Conservation (phyloP, 2,329 filamentous ascomycete species). For the Alternaria triticimaculans region DNA sequence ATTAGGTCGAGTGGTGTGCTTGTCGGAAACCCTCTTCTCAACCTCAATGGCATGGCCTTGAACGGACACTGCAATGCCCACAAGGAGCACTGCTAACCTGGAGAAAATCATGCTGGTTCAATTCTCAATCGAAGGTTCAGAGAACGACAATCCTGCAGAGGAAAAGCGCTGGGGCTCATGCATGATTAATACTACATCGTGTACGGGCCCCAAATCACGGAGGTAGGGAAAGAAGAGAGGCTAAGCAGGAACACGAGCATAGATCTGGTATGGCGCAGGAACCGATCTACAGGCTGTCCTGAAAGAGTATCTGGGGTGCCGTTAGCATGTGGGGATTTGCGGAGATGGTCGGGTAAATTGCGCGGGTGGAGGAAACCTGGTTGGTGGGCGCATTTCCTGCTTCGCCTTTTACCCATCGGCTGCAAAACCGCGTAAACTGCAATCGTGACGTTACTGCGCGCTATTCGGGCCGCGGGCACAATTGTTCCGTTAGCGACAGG, state of each 20-base stretch:
- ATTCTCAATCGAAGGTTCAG: neutral
- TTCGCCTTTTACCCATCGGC: slow-evolving; percentile 26
- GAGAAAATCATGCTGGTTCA: slow-evolving; percentile 22
- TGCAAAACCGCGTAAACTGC: slow-evolving; percentile 16
- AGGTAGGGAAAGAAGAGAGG: slow-evolving; percentile 20
- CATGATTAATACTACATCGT: slow-evolving; percentile 23
- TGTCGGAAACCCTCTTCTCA: neutral
- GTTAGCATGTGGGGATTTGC: slow-evolving; percentile 30
- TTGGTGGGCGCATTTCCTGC: slow-evolving; percentile 26
- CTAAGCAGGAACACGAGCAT: slow-evolving; percentile 27
- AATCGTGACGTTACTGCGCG: neutral
- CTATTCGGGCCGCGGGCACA: slow-evolving; percentile 3
- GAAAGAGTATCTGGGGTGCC: slow-evolving; percentile 15
- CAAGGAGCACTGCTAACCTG: slow-evolving; percentile 18
- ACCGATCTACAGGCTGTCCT: slow-evolving; percentile 24
- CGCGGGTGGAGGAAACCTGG: slow-evolving; percentile 28
- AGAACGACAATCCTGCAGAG: neutral
- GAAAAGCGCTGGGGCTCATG: neutral
- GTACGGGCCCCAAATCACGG: slow-evolving; percentile 23
- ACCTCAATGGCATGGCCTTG: slow-evolving; percentile 13
- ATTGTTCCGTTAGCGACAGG: slow-evolving; percentile 7
- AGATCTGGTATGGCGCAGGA: slow-evolving; percentile 13
- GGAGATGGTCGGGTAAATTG: slow-evolving; percentile 44
- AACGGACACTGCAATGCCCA: slow-evolving; percentile 18
- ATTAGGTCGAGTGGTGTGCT: slow-evolving; percentile 28